Evolutionary conservation across 1,139 yeast genomes (phyloP), one percentile per base, ranked within the genome.

Genomic region (Taphrina populina): DNA sequence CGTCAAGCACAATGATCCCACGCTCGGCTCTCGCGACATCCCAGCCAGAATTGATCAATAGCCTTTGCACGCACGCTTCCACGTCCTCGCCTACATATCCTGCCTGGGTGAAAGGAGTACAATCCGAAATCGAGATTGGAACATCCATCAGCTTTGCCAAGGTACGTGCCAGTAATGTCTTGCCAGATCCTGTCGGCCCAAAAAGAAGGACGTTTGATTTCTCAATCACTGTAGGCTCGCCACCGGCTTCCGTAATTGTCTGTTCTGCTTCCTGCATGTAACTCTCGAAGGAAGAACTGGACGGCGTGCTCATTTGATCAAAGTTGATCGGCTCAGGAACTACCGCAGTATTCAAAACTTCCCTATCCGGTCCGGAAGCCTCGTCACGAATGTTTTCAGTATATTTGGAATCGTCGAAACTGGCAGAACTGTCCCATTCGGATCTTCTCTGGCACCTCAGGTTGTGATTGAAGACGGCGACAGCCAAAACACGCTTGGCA

Each of bases 71-170:
- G 61, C 82, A 77, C 19, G 73, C 68, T 58, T 78, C 81, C 11
- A 77, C 79, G 64, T 78, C 82, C 59, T 78, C 82, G 21, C 82
- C 82, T 47, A 78, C 76, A 61, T 78, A 78, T 6, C 82, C 82
- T 0, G 82, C 80, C 63, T 78, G 82, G 0, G 82, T 78, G 60
- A 78, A 62, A 43, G 79, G 76, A 0, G 82, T 78, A 63, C 82
- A 78, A 61, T 78, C 82, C 2, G 78, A 76, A 11, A 78, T 76
- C 0, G 79, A 74, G 41, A 77, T 74, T 2, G 82, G 81, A 19
- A 78, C 79, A 36, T 77, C 74, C 41, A 78, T 63, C 1, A 73
- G 68, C 30, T 70, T 69, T 0, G 82, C 81, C 39, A 78, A 65
- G 0, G 80, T 76, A 43, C 75, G 71, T 0, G 82, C 81, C 35